These are phyloP conservation scores for Trichosporon sp. DNA, from an alignment of 1,284 basidiomycete species.

Conservation along the genomic window DNA sequence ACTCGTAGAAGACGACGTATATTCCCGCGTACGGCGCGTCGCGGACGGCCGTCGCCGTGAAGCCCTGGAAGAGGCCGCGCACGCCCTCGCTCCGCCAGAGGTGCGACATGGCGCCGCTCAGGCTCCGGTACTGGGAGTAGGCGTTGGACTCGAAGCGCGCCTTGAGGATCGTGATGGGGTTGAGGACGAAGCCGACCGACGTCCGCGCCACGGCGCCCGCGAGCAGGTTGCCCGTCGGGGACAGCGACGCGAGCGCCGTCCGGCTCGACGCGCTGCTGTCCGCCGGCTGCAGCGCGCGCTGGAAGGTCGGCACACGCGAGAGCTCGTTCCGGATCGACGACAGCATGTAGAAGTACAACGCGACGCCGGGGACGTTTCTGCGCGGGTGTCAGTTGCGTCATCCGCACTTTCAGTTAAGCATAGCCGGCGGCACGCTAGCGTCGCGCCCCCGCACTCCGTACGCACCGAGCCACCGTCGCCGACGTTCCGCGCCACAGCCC, in stretches of 20 bases:
- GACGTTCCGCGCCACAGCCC: slow-evolving; percentile 72
- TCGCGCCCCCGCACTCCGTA: neutral
- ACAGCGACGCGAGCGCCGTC: slow-evolving; percentile 66
- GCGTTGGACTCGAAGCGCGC: slow-evolving; percentile 87
- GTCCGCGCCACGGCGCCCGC: slow-evolving; percentile 84
- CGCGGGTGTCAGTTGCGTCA: neutral
- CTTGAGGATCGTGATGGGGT: slow-evolving; percentile 92
- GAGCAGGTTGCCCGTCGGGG: slow-evolving; percentile 75
- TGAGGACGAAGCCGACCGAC: slow-evolving; percentile 78
- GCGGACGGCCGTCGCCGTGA: slow-evolving; percentile 80
- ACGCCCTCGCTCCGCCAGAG: slow-evolving; percentile 66
- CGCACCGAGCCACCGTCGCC: slow-evolving; percentile 69
- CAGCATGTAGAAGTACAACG: slow-evolving; percentile 82
- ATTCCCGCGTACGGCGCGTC: slow-evolving; percentile 96
- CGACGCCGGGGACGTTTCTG: slow-evolving; percentile 90
- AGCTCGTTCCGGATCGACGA: slow-evolving; percentile 70
- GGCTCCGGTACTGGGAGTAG: slow-evolving; percentile 63
- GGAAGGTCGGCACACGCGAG: slow-evolving; percentile 34
- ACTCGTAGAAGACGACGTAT: slow-evolving; percentile 88
- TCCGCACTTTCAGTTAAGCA: too few relatives aligned
- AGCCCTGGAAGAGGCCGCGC: slow-evolving; percentile 79
- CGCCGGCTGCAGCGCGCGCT: slow-evolving; percentile 30
- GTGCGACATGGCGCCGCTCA: slow-evolving; percentile 60
- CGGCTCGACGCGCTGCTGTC: slow-evolving; percentile 4
- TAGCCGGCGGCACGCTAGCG: too few relatives aligned